phyloP scores from a whole-genome alignment of 2,329 filamentous ascomycete genomes.

The Hypocrella siamensis region DNA sequence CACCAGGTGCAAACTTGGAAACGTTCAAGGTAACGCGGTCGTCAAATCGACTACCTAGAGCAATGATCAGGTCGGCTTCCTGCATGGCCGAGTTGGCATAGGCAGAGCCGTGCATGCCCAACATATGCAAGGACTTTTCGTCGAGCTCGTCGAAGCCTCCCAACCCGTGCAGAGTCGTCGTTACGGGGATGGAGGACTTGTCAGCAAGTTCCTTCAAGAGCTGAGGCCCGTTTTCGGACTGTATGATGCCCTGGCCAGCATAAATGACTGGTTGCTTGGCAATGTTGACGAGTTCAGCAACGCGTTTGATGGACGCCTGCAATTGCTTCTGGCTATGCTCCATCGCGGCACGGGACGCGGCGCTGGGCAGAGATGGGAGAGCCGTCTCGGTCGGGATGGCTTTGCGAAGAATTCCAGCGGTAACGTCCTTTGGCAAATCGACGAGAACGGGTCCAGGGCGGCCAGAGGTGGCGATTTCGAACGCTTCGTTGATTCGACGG shows the following conservation, averaged over 20 bases:
- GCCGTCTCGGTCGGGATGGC: conserved; percentile 66
- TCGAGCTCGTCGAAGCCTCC: conserved; percentile 88
- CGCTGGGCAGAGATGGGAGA: conserved; percentile 68
- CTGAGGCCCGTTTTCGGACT: conserved; percentile 60
- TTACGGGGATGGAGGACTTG: conserved; percentile 83
- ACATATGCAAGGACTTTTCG: conserved; percentile 90
- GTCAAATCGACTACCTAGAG: conserved; percentile 85
- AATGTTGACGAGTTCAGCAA: conserved; percentile 69
- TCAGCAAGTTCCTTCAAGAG: conserved; percentile 77
- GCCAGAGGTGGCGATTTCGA: conserved; percentile 91
- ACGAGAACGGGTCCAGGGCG: conserved; percentile 89
- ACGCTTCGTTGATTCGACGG: conserved; percentile 89
- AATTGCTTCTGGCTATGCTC: conserved; percentile 60
- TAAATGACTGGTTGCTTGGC: conserved; percentile 94
- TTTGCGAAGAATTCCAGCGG: conserved; percentile 64
- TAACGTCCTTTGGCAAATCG: conserved; percentile 93
- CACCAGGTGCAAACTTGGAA: conserved; percentile 75
- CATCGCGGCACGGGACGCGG: conserved; percentile 67
- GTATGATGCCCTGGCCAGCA: conserved; percentile 79
- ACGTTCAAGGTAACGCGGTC: conserved; percentile 81
- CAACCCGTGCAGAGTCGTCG: conserved; percentile 86
- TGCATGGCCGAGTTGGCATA: conserved; percentile 99
- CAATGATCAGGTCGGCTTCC: conserved; percentile 89
- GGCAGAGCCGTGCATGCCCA: conserved; percentile 94
- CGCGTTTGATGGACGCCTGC: conserved; percentile 54